A percentile compares a stretch with the other conserved stretches of the same genome.
Conservation (phyloP, 768 basidiomycete genomes). For the Arthromyces matolae region DNA sequence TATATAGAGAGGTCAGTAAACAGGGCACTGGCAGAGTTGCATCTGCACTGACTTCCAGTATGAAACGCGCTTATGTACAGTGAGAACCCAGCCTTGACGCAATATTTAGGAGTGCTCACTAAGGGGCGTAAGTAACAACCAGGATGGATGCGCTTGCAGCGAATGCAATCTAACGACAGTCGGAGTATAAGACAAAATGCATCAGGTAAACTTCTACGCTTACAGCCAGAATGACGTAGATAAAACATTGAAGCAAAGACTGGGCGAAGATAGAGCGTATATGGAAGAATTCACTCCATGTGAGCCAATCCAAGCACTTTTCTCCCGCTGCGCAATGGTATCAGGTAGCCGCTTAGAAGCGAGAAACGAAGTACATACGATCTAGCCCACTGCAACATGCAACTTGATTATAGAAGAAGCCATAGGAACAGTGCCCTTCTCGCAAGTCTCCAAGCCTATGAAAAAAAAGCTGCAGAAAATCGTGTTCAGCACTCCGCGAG, state of each 20-base stretch:
- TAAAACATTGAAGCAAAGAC: constrained; percentile 60
- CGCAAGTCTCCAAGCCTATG: constrained; percentile 65
- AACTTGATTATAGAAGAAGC: constrained; percentile 70
- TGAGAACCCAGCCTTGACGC: constrained; percentile 6
- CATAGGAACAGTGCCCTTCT: constrained; percentile 64
- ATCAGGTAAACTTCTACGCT: constrained; percentile 21
- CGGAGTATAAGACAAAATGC: not conserved
- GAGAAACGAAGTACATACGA: constrained; percentile 34
- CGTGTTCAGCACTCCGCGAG: not conserved
- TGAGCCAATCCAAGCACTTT: constrained; percentile 60
- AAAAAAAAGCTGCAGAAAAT: constrained; percentile 1
- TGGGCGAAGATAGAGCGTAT: constrained; percentile 54
- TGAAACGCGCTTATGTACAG: constrained; percentile 58
- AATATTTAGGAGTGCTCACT: constrained; percentile 38
- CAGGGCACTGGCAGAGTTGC: no score
- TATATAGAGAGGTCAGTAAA: constrained; percentile 1
- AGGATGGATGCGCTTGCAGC: constrained; percentile 61
- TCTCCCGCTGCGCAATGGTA: constrained; percentile 55
- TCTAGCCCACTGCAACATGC: constrained; percentile 68
- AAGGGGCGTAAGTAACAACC: constrained; percentile 65
- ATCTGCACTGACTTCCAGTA: constrained; percentile 63
- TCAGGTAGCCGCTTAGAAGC: constrained; percentile 1
- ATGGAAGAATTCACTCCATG: constrained; percentile 60
- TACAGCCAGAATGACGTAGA: constrained; percentile 65
- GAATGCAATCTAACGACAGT: constrained; percentile 46